Evolutionary conservation across 345 rosid genomes (phyloP).

Genomic region (Moricandia moricandioides): DNA sequence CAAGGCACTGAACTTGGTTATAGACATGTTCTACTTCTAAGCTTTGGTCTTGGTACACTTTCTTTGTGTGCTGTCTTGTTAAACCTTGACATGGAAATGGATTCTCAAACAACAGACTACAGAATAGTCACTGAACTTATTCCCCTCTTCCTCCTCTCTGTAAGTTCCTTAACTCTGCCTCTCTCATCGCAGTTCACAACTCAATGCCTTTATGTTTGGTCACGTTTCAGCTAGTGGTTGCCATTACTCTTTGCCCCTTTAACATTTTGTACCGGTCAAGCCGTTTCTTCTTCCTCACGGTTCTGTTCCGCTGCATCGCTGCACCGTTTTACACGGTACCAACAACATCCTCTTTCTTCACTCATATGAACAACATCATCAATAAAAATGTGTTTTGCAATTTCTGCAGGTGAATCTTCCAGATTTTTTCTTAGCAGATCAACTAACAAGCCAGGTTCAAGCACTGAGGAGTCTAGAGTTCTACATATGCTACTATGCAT

Average conservation of each 20-base stretch:
- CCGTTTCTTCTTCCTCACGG: constrained; percentile 29
- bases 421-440: constrained; percentile 83
- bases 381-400: not conserved
- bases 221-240: constrained; percentile 24
- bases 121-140: constrained; percentile 54
- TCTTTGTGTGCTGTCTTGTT: constrained; percentile 50
- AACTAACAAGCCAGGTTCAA: constrained; percentile 84
- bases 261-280: constrained; percentile 38
- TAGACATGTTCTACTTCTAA: constrained; percentile 54
- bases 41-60: constrained; percentile 55
- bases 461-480: constrained; percentile 69
- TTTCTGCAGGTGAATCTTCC: constrained; percentile 57
- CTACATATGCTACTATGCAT: constrained; percentile 66
- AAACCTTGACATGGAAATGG: constrained; percentile 83
- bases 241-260: constrained; percentile 28
- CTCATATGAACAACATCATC: not conserved
- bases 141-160: constrained; percentile 55
- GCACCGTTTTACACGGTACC: constrained; percentile 37
- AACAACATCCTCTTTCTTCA: not conserved
- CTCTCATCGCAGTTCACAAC: not conserved
- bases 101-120: constrained; percentile 50
- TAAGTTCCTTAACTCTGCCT: constrained; percentile 32
- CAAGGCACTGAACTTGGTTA: constrained; percentile 69
- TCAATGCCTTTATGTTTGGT: not conserved
- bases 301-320: constrained; percentile 36